These are phyloP conservation scores for Cyclotella atomus DNA, from an alignment of 108 stramenopile species.

Conservation along the genomic window DNA sequence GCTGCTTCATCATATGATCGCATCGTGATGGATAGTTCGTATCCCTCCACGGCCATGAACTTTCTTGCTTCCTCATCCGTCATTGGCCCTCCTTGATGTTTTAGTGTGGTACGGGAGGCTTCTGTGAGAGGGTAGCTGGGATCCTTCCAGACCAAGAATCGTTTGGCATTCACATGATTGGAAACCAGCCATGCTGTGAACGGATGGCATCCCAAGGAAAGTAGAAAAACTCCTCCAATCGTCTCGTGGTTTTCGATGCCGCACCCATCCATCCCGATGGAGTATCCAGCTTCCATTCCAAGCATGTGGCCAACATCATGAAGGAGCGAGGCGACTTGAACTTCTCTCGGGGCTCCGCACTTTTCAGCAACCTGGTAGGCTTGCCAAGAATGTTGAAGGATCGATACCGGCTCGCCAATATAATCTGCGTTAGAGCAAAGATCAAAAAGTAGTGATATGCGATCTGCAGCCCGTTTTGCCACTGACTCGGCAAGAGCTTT, in stretches of 20 bases:
- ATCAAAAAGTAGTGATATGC: background rate
- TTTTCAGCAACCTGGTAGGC: conserved; percentile 2
- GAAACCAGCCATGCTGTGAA: background rate
- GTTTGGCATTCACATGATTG: conserved; percentile 8
- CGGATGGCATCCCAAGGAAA: conserved; percentile 1
- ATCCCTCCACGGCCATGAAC: conserved; percentile 1
- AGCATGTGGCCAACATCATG: conserved; percentile 12
- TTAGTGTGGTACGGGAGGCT: conserved; percentile 3
- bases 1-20: conserved; percentile 5
- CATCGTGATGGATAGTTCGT: conserved; percentile 5
- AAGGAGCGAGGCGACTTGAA: conserved; percentile 9
- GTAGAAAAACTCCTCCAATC: conserved; percentile 3
- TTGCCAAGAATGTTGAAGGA: conserved; percentile 8
- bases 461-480: background rate
- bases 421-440: background rate
- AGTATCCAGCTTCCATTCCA: conserved; percentile 2
- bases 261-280: conserved; percentile 12
- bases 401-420: conserved; percentile 5
- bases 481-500: conserved; percentile 2
- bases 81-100: conserved; percentile 8
- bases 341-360: background rate
- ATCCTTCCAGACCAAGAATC: conserved; percentile 9
- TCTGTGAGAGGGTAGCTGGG: background rate
- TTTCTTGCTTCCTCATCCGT: conserved; percentile 1
- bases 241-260: conserved; percentile 9